Percentiles rank a stretch among this genome's conserved stretches.
Conservation (phyloP, 148 eudicot genomes). For the Simmondsia chinensis region DNA sequence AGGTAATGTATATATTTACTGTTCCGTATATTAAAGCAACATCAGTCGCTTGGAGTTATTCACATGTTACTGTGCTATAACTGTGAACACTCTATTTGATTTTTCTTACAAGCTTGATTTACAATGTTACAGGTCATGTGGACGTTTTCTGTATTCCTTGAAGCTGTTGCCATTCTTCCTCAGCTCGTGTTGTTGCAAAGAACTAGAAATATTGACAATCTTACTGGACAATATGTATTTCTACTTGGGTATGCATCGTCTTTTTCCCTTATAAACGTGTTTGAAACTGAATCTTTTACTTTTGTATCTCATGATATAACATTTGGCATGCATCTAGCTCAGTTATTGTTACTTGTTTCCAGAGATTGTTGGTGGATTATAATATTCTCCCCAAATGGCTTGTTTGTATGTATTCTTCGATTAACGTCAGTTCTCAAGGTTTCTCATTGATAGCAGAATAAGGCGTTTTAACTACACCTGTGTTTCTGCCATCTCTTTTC, state of each 20-base stretch:
- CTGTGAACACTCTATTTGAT: conserved; percentile 6
- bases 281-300: background rate
- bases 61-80: background rate
- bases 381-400: too few relatives aligned
- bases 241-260: conserved; percentile 62
- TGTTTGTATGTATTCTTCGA: too few relatives aligned
- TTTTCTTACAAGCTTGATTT: background rate
- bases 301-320: too few relatives aligned
- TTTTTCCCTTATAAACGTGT: background rate
- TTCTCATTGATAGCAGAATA: too few relatives aligned
- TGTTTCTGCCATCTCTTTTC: too few relatives aligned
- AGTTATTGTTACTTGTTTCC: too few relatives aligned
- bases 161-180: conserved; percentile 97
- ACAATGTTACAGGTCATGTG: conserved; percentile 71
- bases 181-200: conserved; percentile 95
- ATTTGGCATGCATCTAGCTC: too few relatives aligned
- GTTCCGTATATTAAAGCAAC: background rate
- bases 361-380: too few relatives aligned
- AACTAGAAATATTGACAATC: conserved; percentile 92
- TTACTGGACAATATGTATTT: conserved; percentile 80
- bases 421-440: too few relatives aligned
- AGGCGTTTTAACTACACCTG: too few relatives aligned
- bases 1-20: conserved; percentile 32
- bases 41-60: background rate
- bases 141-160: conserved; percentile 88